These are phyloP conservation scores for Auxenochlorella protothecoides DNA, from an alignment of 139 green algal genomes.

Conservation along the genomic window DNA sequence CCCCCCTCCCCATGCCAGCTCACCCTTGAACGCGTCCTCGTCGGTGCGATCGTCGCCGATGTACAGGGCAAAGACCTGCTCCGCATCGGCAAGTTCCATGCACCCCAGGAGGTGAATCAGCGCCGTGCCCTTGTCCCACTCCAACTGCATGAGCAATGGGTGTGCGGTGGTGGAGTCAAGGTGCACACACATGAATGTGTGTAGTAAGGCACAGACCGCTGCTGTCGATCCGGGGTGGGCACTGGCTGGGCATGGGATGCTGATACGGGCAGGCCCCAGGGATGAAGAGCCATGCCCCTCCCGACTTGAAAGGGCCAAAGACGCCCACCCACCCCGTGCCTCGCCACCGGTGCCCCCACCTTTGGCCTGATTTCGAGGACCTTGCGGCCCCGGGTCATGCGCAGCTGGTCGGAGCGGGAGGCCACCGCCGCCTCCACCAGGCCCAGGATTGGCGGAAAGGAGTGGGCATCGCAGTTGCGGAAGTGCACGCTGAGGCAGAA, in stretches of 20 bases:
- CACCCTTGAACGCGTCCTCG: conserved; percentile 86
- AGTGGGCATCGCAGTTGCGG: conserved; percentile 60
- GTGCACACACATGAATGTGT: no score
- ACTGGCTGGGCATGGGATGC: no score
- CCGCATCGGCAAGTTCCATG: conserved; percentile 49
- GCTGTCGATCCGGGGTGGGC: no score
- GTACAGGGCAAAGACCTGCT: conserved; percentile 78
- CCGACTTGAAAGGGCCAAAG: no score
- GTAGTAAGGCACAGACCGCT: no score
- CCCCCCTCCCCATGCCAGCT: neutral
- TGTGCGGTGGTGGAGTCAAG: no score
- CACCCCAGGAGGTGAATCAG: conserved; percentile 78
- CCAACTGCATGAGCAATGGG: conserved; percentile 36
- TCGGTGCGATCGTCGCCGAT: conserved; percentile 96
- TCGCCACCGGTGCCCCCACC: conserved; percentile 14
- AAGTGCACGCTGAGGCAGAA: conserved; percentile 94
- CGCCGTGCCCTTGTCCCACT: conserved; percentile 95
- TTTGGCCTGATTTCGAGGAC: conserved; percentile 87
- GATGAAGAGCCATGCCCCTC: neutral
- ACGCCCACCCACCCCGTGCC: no score
- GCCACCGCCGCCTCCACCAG: conserved; percentile 41
- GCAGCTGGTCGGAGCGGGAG: conserved; percentile 37
- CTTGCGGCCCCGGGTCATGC: conserved; percentile 73
- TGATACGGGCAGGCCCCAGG: no score
- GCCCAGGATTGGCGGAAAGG: conserved; percentile 47